phyloP scores from a whole-genome alignment of 495 filamentous ascomycete species.

The Xylaria telfairii region DNA sequence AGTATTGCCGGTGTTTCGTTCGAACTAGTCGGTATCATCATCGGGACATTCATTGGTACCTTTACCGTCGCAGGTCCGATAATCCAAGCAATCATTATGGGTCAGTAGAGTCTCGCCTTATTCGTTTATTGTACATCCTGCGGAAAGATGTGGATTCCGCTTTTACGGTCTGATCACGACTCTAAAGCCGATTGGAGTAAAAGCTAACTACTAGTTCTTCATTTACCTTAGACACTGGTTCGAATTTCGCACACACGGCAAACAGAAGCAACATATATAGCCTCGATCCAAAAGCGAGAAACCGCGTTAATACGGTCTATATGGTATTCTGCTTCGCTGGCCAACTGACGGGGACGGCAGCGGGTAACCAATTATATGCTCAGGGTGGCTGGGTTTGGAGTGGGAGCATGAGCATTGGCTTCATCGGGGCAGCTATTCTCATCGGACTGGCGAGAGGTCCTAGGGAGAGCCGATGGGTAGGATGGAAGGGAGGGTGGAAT shows the following conservation, averaged over 20 bases:
- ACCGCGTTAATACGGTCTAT: slow-evolving; percentile 82
- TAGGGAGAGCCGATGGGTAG: slow-evolving; percentile 73
- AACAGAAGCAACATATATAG: slow-evolving; percentile 74
- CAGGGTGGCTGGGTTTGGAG: slow-evolving; percentile 72
- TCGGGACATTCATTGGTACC: slow-evolving; percentile 73
- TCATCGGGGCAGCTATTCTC: slow-evolving; percentile 65
- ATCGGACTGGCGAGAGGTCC: slow-evolving; percentile 68
- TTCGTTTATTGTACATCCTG: neutral
- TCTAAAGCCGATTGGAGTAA: neutral
- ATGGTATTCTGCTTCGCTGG: slow-evolving; percentile 79
- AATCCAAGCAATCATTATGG: slow-evolving; percentile 65
- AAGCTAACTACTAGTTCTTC: neutral
- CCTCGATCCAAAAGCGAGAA: slow-evolving; percentile 73
- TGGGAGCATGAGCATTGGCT: slow-evolving; percentile 70
- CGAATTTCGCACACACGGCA: slow-evolving; percentile 77
- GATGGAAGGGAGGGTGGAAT: slow-evolving; percentile 74
- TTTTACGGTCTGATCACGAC: neutral
- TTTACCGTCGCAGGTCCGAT: slow-evolving; percentile 75
- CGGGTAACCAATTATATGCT: slow-evolving; percentile 74
- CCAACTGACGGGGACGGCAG: slow-evolving; percentile 76
- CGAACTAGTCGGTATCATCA: slow-evolving; percentile 64
- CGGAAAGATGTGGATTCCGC: neutral
- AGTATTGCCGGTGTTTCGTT: slow-evolving; percentile 66
- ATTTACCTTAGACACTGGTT: slow-evolving; percentile 65
- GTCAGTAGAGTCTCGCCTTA: slow-evolving; percentile 14